Percentiles rank a stretch among this genome's conserved stretches.
phyloP scores from a whole-genome alignment of 2,329 filamentous ascomycete species.

The Fonsecaea pedrosoi region DNA sequence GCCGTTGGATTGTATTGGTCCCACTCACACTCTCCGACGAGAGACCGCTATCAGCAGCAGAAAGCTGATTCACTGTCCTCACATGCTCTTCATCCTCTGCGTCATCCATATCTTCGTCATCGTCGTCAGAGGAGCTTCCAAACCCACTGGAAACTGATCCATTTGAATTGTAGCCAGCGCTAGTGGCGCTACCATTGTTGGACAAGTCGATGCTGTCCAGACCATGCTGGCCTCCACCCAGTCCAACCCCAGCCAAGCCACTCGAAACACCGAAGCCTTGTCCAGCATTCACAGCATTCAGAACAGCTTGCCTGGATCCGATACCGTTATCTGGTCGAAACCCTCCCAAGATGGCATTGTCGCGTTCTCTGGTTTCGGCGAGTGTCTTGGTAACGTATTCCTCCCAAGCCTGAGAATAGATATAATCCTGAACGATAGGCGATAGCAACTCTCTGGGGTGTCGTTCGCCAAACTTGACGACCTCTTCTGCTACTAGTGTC shows the following conservation, averaged over 20 bases:
- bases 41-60: conserved; percentile 37
- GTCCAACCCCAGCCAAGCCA: conserved; percentile 78
- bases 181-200: conserved; percentile 69
- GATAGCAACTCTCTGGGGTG: conserved; percentile 88
- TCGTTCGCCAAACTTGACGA: conserved; percentile 96
- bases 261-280: conserved; percentile 65
- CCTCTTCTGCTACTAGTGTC: conserved; percentile 95
- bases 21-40: conserved; percentile 72
- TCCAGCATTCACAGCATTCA: conserved; percentile 64
- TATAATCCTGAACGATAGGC: conserved; percentile 81
- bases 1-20: conserved; percentile 41
- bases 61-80: conserved; percentile 31
- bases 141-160: conserved; percentile 86
- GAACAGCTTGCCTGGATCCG: conserved; percentile 73
- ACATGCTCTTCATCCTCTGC: conserved; percentile 36
- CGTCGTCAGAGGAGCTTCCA: conserved; percentile 92
- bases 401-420: conserved; percentile 89
- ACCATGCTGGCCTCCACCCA: conserved; percentile 67
- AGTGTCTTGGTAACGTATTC: conserved; percentile 93
- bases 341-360: conserved; percentile 97
- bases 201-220: conserved; percentile 71
- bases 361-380: conserved; percentile 89
- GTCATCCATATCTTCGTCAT: conserved; percentile 91
- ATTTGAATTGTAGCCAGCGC: conserved; percentile 73
- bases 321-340: conserved; percentile 90